Evolutionary conservation across 768 basidiomycete species (phyloP), one percentile per base, ranked within the genome.

Genomic region (Pisolithus orientalis): DNA sequence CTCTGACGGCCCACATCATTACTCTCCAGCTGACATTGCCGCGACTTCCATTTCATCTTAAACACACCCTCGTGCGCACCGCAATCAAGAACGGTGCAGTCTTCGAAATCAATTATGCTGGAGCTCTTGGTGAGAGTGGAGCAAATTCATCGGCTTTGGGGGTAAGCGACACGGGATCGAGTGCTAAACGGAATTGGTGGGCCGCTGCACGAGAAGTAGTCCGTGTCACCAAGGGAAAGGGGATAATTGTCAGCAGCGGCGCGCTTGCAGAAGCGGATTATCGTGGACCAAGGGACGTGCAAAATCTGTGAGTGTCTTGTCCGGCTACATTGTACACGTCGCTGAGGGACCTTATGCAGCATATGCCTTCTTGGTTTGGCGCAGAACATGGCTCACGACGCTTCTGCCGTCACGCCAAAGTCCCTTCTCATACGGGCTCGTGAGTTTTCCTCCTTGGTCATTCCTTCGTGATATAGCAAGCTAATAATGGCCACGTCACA

Each of bases 101-200:
- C 0, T 92, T 94, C 60, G 91, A 93, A 66, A 79, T 94, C 44
- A 77, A 75, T 56, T 93, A 92, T 55, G 82, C 80, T 0, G 86
- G 87, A 13, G 85, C 87, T 0, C 67, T 93, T 0, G 83, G 79
- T 1, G 82, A 83, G 45, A 74, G 76, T 17, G 81, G 83, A 44
- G 53, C 74, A 0, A 58, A 71, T 17, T 65, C 80, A 10, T 58
- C 69, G 3, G 69, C 72, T 14, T 74, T 78, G 11, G 76, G 77
- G 6, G 78, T 69, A 2, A 79, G 73, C 14, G 82, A 83, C 52
- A 75, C 72, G 29, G 83, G 80, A 0, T 61, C 74, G 3, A 67
- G 65, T 8, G 79, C 80, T 4, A 88, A 87, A 69, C 71, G 87
- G 39, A 89, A 91, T 57, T 90, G 90, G 90, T 89, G 91, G 91